A percentile compares a stretch with the other conserved stretches of the same genome.
phyloP scores from a whole-genome alignment of 805 yeast genomes.

The Saturnispora silvae region DNA sequence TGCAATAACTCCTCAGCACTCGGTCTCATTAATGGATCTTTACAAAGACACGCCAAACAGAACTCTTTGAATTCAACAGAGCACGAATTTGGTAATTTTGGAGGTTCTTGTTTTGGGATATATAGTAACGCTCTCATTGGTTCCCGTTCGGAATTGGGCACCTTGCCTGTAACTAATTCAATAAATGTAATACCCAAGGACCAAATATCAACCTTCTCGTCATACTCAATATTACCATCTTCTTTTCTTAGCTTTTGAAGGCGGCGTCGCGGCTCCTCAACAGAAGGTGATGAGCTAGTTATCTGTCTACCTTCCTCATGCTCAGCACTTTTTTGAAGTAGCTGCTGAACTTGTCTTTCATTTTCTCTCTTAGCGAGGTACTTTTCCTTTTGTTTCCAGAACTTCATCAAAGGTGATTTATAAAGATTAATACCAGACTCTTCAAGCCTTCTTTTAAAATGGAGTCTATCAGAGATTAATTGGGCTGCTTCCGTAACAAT shows the following conservation, averaged over 20 bases:
- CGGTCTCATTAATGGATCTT: constrained; percentile 58
- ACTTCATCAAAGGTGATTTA: constrained; percentile 7
- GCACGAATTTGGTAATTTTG: constrained; percentile 31
- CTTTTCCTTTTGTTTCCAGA: constrained; percentile 9
- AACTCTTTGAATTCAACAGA: constrained; percentile 42
- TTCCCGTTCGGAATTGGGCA: constrained; percentile 64
- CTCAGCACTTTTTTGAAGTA: neutral
- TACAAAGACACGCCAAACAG: constrained; percentile 53
- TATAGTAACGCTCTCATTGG: constrained; percentile 69
- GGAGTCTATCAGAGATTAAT: constrained; percentile 7
- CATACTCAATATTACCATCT: constrained; percentile 42
- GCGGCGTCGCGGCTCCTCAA: too few species aligned
- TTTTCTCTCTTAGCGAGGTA: neutral
- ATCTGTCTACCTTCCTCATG: neutral
- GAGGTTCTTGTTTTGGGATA: constrained; percentile 60
- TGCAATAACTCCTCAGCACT: constrained; percentile 45
- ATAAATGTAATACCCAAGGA: constrained; percentile 87
- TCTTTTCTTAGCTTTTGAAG: too few species aligned
- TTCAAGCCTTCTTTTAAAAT: constrained; percentile 7
- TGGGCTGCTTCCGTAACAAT: constrained; percentile 39
- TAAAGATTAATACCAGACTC: constrained; percentile 6
- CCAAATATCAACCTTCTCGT: constrained; percentile 91
- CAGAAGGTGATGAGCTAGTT: neutral
- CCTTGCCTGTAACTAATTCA: constrained; percentile 72
- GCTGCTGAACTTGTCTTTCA: too few species aligned